A percentile compares a stretch with the other conserved stretches of the same genome.
phyloP scores from a whole-genome alignment of 371 early-diverging fungal species.

The Apophysomyces ossiformis region DNA sequence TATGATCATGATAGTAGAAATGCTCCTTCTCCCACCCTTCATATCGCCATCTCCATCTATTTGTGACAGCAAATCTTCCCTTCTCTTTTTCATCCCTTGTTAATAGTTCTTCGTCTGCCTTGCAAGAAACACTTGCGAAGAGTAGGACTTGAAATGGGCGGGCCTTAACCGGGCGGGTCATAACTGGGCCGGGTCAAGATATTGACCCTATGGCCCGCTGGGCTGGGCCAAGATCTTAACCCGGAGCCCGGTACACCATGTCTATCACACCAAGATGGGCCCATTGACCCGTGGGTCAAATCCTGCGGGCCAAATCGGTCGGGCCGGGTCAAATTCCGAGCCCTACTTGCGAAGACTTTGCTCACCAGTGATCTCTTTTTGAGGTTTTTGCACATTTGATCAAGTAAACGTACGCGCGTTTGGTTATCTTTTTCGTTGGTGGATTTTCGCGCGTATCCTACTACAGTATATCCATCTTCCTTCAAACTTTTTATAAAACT shows the following conservation, averaged over 20 bases:
- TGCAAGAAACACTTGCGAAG: constrained; percentile 17
- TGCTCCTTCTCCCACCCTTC: constrained; percentile 3
- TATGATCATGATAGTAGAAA: constrained; percentile 4
- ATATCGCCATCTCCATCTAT: constrained; percentile 16
- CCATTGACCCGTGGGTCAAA: too few species aligned
- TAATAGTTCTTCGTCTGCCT: constrained; percentile 10
- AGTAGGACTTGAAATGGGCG: too few species aligned
- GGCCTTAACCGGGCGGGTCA: too few species aligned
- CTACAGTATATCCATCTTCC: background rate
- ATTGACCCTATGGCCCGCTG: too few species aligned
- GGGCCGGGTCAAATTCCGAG: too few species aligned
- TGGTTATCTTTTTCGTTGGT: constrained; percentile 12
- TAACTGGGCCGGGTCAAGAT: too few species aligned
- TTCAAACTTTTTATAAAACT: background rate
- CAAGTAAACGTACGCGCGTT: constrained; percentile 3
- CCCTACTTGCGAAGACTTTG: constrained; percentile 16
- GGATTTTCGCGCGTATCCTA: constrained; percentile 17
- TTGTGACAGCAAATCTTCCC: constrained; percentile 10
- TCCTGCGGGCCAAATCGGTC: too few species aligned
- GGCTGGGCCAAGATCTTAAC: too few species aligned
- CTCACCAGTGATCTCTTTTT: constrained; percentile 19
- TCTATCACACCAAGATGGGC: too few species aligned
- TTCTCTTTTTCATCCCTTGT: constrained; percentile 7
- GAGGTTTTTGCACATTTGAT: constrained; percentile 13
- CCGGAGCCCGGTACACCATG: too few species aligned